phyloP scores from a whole-genome alignment of 306 rosid genomes.

The Citrullus amarus region DNA sequence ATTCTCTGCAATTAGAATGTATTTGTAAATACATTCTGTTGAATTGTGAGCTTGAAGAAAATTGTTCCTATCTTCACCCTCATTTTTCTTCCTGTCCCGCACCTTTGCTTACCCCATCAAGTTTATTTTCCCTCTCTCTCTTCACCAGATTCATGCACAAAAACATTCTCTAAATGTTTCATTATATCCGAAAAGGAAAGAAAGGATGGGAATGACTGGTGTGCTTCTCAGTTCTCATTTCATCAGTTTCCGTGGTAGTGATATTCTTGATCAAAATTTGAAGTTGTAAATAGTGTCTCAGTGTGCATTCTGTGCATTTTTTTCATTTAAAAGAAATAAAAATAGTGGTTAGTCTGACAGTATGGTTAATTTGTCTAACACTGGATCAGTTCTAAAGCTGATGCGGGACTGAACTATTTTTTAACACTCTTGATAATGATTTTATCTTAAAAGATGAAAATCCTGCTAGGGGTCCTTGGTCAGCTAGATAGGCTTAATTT shows the following conservation, averaged over 20 bases:
- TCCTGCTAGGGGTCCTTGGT: conserved; percentile 74
- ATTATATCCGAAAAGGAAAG: no score
- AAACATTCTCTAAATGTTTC: no score
- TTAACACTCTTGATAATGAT: conserved; percentile 16
- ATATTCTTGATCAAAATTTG: background rate
- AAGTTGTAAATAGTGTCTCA: background rate
- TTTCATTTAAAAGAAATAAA: background rate
- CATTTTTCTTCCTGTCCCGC: no score
- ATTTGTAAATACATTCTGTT: background rate
- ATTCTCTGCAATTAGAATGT: background rate
- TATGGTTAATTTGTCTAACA: background rate
- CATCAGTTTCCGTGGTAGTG: background rate
- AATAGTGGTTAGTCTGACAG: background rate
- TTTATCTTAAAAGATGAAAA: background rate
- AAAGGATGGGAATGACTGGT: no score
- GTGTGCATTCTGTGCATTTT: background rate
- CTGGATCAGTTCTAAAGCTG: background rate
- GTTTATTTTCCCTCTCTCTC: no score
- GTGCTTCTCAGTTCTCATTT: background rate
- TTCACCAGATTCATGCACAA: no score
- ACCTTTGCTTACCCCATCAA: no score
- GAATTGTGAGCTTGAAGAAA: background rate
- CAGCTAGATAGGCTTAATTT: conserved; percentile 58
- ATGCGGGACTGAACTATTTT: background rate
- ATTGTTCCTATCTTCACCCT: background rate